Conservation (phyloP, 2,329 filamentous ascomycete species). For the Claviceps humidiphila region DNA sequence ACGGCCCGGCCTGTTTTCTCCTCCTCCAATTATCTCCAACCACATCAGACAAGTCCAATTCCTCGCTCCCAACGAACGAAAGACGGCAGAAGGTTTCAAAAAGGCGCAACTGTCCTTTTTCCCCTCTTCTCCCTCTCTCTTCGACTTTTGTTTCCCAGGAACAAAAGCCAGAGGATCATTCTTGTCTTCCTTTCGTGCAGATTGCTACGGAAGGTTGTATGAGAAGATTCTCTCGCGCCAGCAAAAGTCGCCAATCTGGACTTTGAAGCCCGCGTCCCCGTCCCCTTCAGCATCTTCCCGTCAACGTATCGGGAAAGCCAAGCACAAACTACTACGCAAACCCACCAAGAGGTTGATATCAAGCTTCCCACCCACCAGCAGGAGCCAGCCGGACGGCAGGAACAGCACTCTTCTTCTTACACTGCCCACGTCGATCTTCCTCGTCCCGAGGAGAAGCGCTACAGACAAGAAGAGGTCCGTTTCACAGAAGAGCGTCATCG, state of each 20-base stretch:
- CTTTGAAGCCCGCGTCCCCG: conserved; percentile 98
- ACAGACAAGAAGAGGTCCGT: conserved; percentile 72
- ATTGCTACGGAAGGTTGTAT: conserved; percentile 42
- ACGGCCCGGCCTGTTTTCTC: conserved; percentile 15
- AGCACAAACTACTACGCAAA: conserved; percentile 37
- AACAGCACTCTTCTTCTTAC: conserved; percentile 72
- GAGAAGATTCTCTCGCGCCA: conserved; percentile 54
- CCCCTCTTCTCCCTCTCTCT: conserved; percentile 22
- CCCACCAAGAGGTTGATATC: conserved; percentile 83
- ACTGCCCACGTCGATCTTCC: conserved; percentile 47
- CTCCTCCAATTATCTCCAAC: conserved; percentile 26
- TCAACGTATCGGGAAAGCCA: conserved; percentile 71
- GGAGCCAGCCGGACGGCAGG: conserved; percentile 91
- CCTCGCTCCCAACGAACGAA: conserved; percentile 11
- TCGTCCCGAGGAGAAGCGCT: conserved; percentile 40
- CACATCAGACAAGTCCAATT: conserved; percentile 15
- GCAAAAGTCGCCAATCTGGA: conserved; percentile 92
- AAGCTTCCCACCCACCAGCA: conserved; percentile 43
- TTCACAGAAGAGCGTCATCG: conserved; percentile 65
- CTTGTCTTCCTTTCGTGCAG: conserved; percentile 55
- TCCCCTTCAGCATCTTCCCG: conserved; percentile 99
- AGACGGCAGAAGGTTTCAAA: conserved; percentile 22
- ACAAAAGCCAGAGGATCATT: conserved; percentile 53
- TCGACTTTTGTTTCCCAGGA: conserved; percentile 42
- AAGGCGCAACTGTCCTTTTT: conserved; percentile 20